These are phyloP conservation scores for Metschnikowia gruessii DNA, from an alignment of 805 yeast genomes.

Conservation along the genomic window DNA sequence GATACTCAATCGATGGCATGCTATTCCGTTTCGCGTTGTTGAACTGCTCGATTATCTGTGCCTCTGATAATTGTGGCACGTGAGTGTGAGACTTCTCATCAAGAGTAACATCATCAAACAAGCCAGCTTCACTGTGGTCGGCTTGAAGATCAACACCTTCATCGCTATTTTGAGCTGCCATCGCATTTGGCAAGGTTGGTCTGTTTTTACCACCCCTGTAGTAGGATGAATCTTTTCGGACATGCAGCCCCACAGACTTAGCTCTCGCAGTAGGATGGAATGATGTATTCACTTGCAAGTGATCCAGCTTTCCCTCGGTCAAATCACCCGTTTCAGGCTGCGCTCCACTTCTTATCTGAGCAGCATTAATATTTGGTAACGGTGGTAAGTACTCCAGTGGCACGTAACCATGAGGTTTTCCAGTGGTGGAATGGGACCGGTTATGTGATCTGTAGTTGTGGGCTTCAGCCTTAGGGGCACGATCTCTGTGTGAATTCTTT, in stretches of 20 bases:
- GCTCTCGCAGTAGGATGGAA: constrained; percentile 86
- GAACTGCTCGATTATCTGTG: constrained; percentile 41
- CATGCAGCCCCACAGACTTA: constrained; percentile 76
- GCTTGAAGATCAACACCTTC: constrained; percentile 29
- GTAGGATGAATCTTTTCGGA: constrained; percentile 55
- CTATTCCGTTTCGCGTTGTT: constrained; percentile 63
- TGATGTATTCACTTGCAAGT: constrained; percentile 11
- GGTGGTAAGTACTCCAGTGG: constrained; percentile 46
- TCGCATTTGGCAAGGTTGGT: constrained; percentile 46
- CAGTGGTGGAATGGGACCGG: constrained; percentile 25
- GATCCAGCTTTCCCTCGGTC: neutral
- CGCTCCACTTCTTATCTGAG: constrained; percentile 23
- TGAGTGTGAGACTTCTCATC: constrained; percentile 33
- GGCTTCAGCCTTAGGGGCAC: constrained; percentile 3
- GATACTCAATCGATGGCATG: constrained; percentile 94
- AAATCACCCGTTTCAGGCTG: constrained; percentile 1
- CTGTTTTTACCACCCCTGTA: constrained; percentile 23
- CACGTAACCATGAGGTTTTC: constrained; percentile 37
- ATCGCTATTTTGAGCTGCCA: constrained; percentile 46
- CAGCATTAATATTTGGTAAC: constrained; percentile 39
- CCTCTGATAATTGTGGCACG: constrained; percentile 39
- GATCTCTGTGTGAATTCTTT: neutral
- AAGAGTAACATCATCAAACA: constrained; percentile 56
- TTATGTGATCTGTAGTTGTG: constrained; percentile 32
- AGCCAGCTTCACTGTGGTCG: constrained; percentile 37